phyloP scores from a whole-genome alignment of 495 filamentous ascomycete genomes.

The Aspergillus indologenus region DNA sequence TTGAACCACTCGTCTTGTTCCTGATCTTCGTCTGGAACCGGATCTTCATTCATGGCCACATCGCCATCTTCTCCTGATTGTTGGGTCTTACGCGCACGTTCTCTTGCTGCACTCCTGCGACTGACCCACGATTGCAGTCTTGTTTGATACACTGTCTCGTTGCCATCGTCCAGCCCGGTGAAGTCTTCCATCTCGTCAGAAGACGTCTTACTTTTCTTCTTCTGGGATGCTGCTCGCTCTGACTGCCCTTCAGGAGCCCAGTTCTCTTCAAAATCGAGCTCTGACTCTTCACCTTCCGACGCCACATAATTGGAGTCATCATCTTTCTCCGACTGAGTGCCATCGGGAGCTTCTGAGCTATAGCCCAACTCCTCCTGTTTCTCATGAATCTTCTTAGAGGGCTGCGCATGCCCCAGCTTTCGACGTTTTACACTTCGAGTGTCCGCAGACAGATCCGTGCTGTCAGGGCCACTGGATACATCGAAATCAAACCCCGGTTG shows the following conservation, averaged over 20 bases:
- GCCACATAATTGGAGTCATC: conserved; percentile 40
- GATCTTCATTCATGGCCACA: conserved; percentile 12
- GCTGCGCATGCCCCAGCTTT: conserved; percentile 25
- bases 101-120: conserved; percentile 64
- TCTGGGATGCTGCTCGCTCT: conserved; percentile 37
- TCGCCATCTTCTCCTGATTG: conserved; percentile 23
- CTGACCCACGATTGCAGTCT: conserved; percentile 72
- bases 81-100: conserved; percentile 32
- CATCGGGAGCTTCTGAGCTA: conserved; percentile 35
- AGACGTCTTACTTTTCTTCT: conserved; percentile 34
- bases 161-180: conserved; percentile 82
- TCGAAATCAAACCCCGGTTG: conserved; percentile 73
- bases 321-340: conserved; percentile 42
- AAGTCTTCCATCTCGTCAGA: conserved; percentile 62
- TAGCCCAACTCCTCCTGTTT: conserved; percentile 13
- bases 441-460: conserved; percentile 16
- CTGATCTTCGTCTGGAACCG: conserved; percentile 1
- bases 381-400: background rate
- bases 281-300: conserved; percentile 30
- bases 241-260: conserved; percentile 25
- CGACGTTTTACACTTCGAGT: conserved; percentile 41
- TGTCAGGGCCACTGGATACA: conserved; percentile 29
- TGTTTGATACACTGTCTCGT: conserved; percentile 78
- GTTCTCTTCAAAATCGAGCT: conserved; percentile 38
- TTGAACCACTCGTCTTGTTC: conserved; percentile 71